These are phyloP conservation scores for Syzygium aqueum DNA, from an alignment of 345 rosid species.

Conservation along the genomic window DNA sequence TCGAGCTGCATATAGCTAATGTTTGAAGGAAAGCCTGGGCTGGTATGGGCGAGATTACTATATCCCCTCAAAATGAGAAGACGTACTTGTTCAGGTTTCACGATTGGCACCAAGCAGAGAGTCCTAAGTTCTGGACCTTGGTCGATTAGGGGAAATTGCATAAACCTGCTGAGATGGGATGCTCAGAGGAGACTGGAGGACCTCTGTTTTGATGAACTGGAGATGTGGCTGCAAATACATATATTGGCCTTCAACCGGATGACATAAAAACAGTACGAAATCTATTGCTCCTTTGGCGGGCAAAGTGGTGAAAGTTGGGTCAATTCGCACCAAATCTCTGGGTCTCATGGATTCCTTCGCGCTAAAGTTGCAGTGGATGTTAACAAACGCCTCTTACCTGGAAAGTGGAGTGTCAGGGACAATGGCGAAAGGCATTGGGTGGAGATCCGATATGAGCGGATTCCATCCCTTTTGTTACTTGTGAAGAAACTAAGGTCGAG, in stretches of 20 bases:
- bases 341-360: neutral
- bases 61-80: too few species aligned
- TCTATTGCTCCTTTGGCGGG: accelerated
- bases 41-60: neutral
- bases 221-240: neutral
- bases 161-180: neutral
- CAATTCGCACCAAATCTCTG: neutral
- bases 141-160: neutral
- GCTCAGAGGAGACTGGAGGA: neutral
- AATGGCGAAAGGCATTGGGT: too few species aligned
- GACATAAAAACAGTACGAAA: neutral
- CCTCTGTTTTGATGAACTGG: neutral
- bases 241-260: neutral
- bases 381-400: too few species aligned
- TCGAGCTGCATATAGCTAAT: too few species aligned
- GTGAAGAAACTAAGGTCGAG: too few species aligned
- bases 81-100: neutral
- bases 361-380: neutral
- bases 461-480: too few species aligned
- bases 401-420: too few species aligned
- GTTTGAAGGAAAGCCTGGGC: neutral
- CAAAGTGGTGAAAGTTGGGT: neutral
- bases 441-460: too few species aligned
- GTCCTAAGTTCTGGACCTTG: neutral
- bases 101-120: neutral